Conservation (phyloP, 495 filamentous ascomycete genomes). For the Penicillium silybi region DNA sequence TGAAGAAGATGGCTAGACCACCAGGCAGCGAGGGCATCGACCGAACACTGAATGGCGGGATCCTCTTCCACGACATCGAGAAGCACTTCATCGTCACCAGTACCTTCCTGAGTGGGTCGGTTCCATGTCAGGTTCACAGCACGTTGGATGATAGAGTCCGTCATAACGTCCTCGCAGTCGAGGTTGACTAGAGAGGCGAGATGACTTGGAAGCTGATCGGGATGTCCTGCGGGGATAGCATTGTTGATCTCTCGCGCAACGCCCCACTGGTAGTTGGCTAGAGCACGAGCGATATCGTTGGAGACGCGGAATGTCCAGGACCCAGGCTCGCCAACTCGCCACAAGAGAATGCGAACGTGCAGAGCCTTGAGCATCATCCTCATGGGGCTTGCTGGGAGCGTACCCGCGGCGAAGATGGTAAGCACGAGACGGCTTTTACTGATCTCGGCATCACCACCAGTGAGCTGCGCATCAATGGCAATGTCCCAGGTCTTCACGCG, state of each 20-base stretch:
- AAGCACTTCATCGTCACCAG: slow-evolving; percentile 58
- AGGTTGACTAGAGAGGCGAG: slow-evolving; percentile 67
- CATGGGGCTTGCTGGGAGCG: slow-evolving; percentile 76
- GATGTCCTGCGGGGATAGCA: slow-evolving; percentile 51
- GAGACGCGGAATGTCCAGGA: slow-evolving; percentile 58
- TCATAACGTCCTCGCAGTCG: slow-evolving; percentile 76
- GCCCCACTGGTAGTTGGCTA: slow-evolving; percentile 77
- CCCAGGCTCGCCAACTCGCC: slow-evolving; percentile 65
- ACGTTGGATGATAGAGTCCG: slow-evolving; percentile 71
- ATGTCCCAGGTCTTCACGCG: slow-evolving; percentile 92
- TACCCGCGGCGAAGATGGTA: slow-evolving; percentile 84
- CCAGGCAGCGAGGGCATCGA: slow-evolving; percentile 90
- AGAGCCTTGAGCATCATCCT: slow-evolving; percentile 89
- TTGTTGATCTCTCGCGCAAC: slow-evolving; percentile 65
- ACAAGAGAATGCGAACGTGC: slow-evolving; percentile 83
- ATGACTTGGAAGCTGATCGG: slow-evolving; percentile 71
- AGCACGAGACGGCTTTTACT: slow-evolving; percentile 82
- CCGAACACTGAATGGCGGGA: slow-evolving; percentile 75
- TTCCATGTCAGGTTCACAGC: slow-evolving; percentile 93
- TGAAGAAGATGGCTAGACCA: slow-evolving; percentile 77
- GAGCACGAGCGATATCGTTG: slow-evolving; percentile 59
- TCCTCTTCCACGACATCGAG: slow-evolving; percentile 87
- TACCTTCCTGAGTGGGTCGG: slow-evolving; percentile 62
- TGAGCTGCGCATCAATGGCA: slow-evolving; percentile 89
- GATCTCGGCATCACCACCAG: slow-evolving; percentile 88